Base-by-base conservation (phyloP, 1,284 basidiomycete genomes). In the Vanrija humicola region DNA sequence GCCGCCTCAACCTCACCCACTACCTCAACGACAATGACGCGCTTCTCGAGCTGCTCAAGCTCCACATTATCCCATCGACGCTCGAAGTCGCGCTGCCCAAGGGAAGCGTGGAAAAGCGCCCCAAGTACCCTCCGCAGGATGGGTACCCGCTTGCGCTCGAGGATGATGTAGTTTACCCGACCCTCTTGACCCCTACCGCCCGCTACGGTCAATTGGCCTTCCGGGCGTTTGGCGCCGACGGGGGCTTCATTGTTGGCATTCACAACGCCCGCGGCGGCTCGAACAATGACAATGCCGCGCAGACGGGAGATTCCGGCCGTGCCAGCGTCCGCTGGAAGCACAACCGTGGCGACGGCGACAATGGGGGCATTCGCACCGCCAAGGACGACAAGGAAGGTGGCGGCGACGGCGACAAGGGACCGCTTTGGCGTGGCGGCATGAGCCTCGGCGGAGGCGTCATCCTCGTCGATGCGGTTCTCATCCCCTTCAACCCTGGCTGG, bases 401-500 rank as follows among this genome's bases (percentile, higher is more conserved):
- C 9, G 45, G 59, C 25, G 53, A 63, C 18, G 56, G 29, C 43
- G 61, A 51, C 47, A 56, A 38, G 45, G 47, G 43, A 25, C 54
- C 52, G 8, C 55, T 73, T 18, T 69, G 70, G 68, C 64, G 63
- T 44, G 73, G 70, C 23, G 73, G 68, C 23, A 74, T 80, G 66
- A 71, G 73, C 0, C 63, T 77, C 8, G 79, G 77, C 1, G 92
- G 93, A 2, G 95, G 96, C 5, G 90, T 98, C 25, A 82, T 98
- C 54, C 83, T 88, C 73, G 87, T 98, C 60, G 90, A 97, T 77
- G 80, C 82, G 23, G 81, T 97, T 9, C 78, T 98, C 43, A 68
- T 85, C 38, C 95, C 95, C 18, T 98, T 94, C 72, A 79, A 86
- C 59, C 91, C 95, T 0, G 81, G 85, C 15, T 90, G 87, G 88